phyloP scores from a whole-genome alignment of 2,329 filamentous ascomycete species.

The Scopulariopsis brevicaulis region DNA sequence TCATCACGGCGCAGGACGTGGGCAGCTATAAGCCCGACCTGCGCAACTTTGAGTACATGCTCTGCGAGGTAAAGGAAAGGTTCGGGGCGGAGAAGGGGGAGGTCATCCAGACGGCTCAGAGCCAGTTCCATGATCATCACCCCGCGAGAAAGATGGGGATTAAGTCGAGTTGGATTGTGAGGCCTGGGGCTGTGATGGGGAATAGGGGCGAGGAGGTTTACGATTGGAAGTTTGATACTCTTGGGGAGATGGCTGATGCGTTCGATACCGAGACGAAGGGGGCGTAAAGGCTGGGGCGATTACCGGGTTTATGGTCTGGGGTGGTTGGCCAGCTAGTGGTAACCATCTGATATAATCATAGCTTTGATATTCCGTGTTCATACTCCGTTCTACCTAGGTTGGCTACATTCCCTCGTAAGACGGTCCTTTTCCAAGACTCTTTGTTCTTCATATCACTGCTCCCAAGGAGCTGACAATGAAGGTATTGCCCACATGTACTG shows the following conservation, averaged over 20 bases:
- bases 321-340: too few species aligned
- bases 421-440: too few species aligned
- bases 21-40: constrained; percentile 60
- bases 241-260: constrained; percentile 46
- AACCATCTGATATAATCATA: too few species aligned
- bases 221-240: constrained; percentile 43
- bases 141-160: constrained; percentile 50
- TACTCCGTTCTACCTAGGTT: too few species aligned
- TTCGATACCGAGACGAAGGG: constrained; percentile 23
- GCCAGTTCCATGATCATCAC: constrained; percentile 58
- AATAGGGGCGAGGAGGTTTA: constrained; percentile 27
- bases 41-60: constrained; percentile 55
- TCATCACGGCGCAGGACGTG: constrained; percentile 60
- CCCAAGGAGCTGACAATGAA: too few species aligned
- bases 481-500: too few species aligned
- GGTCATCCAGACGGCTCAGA: constrained; percentile 58
- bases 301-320: too few species aligned
- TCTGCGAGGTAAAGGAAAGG: constrained; percentile 37
- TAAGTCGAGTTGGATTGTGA: constrained; percentile 48
- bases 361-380: too few species aligned
- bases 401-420: too few species aligned
- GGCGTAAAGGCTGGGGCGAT: too few species aligned
- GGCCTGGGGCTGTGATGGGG: constrained; percentile 27
- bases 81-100: constrained; percentile 43
- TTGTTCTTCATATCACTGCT: too few species aligned